A percentile compares a stretch with the other conserved stretches of the same genome.
These are phyloP conservation scores for Penicillium coprophilum DNA, from an alignment of 495 filamentous ascomycete species.

Conservation along the genomic window DNA sequence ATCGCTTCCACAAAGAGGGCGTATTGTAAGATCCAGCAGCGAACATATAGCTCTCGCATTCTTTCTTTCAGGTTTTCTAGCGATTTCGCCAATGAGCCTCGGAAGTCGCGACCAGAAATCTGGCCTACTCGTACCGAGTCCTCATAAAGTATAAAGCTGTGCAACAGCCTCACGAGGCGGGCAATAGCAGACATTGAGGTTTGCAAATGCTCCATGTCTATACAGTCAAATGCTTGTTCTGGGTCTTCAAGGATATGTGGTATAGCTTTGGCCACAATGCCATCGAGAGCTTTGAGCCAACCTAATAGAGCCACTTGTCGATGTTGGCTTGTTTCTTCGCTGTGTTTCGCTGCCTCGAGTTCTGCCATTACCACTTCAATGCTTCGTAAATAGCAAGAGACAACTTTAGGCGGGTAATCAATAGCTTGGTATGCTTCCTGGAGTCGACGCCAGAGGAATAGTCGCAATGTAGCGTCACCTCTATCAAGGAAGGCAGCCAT, in stretches of 20 bases:
- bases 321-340: constrained; percentile 56
- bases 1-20: constrained; percentile 74
- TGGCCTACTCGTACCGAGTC: constrained; percentile 77
- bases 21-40: constrained; percentile 79
- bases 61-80: constrained; percentile 62
- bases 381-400: constrained; percentile 80
- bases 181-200: constrained; percentile 67
- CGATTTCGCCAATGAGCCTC: constrained; percentile 43
- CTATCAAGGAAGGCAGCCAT: constrained; percentile 80
- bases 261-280: constrained; percentile 66
- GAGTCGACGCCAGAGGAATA: constrained; percentile 85
- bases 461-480: constrained; percentile 73
- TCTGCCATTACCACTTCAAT: constrained; percentile 79
- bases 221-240: constrained; percentile 73
- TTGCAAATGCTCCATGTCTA: constrained; percentile 73
- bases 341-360: constrained; percentile 62
- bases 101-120: constrained; percentile 43
- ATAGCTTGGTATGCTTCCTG: constrained; percentile 83
- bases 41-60: constrained; percentile 85
- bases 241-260: constrained; percentile 61
- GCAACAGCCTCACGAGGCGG: constrained; percentile 66
- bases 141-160: constrained; percentile 76
- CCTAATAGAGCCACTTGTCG: constrained; percentile 67
- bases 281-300: constrained; percentile 75
- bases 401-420: constrained; percentile 77